Conservation (phyloP, 371 early-diverging fungal species). For the Umbelopsis sp. region DNA sequence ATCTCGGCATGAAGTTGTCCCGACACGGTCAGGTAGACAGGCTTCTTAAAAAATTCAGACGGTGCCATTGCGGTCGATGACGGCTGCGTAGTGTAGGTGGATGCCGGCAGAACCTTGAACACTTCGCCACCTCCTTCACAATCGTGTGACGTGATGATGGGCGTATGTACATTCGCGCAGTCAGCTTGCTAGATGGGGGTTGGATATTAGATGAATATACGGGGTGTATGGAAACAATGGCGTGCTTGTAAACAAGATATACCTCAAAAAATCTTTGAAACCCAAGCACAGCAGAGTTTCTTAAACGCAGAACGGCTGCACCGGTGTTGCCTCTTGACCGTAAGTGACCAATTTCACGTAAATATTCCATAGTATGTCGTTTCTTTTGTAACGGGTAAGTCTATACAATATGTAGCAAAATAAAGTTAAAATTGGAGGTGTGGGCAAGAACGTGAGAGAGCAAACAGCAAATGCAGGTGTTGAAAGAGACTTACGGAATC, state of each 20-base stretch:
- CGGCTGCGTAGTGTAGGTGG: conserved; percentile 16
- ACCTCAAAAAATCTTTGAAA: conserved; percentile 79
- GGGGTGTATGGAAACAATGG: neutral
- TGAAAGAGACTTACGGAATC: conserved; percentile 52
- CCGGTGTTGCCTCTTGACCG: conserved; percentile 81
- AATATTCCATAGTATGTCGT: conserved; percentile 75
- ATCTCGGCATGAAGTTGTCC: conserved; percentile 91
- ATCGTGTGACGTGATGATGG: conserved; percentile 84
- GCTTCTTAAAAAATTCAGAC: conserved; percentile 74
- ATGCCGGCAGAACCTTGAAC: conserved; percentile 58
- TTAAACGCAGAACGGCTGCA: conserved; percentile 71
- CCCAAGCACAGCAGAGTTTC: conserved; percentile 68
- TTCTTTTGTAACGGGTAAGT: conserved; percentile 91
- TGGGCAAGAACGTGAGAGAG: neutral
- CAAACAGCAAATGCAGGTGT: neutral
- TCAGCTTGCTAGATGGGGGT: conserved; percentile 32
- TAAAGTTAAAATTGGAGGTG: too few species aligned
- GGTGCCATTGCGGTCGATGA: conserved; percentile 30
- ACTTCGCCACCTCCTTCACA: conserved; percentile 96
- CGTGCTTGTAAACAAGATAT: conserved; percentile 13
- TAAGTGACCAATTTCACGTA: conserved; percentile 80
- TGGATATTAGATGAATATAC: too few species aligned
- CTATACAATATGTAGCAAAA: conserved; percentile 32
- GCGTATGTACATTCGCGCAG: conserved; percentile 84
- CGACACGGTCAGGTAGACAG: conserved; percentile 85